Conservation (phyloP, 257 asterid genomes). For the Capsicum rhomboideum region DNA sequence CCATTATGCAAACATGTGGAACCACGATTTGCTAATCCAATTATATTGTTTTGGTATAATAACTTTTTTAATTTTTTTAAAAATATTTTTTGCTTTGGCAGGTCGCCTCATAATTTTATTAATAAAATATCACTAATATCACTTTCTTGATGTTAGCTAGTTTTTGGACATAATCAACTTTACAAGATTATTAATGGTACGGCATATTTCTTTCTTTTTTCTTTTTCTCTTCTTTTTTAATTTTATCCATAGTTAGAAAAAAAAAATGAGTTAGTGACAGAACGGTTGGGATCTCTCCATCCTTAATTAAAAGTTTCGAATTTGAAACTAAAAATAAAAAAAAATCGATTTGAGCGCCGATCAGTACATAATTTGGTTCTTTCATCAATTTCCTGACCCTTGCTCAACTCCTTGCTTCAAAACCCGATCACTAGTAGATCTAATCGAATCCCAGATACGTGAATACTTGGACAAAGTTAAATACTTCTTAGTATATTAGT, state of each 20-base stretch:
- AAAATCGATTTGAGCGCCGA: too few relatives aligned
- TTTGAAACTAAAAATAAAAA: not conserved
- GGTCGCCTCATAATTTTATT: slow-evolving; percentile 29
- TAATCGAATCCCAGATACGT: too few relatives aligned
- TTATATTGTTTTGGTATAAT: not conserved
- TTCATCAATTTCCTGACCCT: too few relatives aligned
- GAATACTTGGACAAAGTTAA: too few relatives aligned
- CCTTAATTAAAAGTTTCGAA: not conserved
- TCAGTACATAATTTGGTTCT: too few relatives aligned
- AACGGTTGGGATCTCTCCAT: too few relatives aligned
- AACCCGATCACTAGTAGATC: too few relatives aligned
- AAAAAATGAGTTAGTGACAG: too few relatives aligned
- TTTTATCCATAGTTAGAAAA: not conserved
- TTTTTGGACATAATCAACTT: not conserved
- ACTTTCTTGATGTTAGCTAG: slow-evolving; percentile 7
- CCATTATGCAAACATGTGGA: slow-evolving; percentile 10
- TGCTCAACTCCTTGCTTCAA: too few relatives aligned
- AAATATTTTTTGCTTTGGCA: slow-evolving; percentile 14
- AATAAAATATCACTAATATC: slow-evolving; percentile 5
- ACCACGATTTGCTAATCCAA: not conserved
- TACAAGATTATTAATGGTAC: not conserved
- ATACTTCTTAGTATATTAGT: too few relatives aligned
- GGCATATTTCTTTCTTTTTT: too few relatives aligned
- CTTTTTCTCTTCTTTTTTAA: not conserved
- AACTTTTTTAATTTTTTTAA: not conserved